Conservation (phyloP, 768 basidiomycete genomes). For the Lactarius sp. region DNA sequence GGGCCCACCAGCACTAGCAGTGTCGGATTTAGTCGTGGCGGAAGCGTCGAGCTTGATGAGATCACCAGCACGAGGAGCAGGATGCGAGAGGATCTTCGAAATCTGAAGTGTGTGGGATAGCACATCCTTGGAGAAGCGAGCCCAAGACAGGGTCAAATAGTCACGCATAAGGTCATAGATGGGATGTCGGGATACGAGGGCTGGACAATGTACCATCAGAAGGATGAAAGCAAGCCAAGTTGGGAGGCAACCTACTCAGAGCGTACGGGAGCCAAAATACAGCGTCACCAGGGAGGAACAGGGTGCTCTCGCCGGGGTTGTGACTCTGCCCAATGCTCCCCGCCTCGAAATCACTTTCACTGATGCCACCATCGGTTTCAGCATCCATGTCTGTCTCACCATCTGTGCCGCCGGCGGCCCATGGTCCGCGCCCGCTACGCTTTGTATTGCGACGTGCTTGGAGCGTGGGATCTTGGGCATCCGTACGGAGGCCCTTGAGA, state of each 20-base stretch:
- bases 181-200: slow-evolving; percentile 85
- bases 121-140: slow-evolving; percentile 89
- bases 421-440: slow-evolving; percentile 60
- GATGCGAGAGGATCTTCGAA: slow-evolving; percentile 81
- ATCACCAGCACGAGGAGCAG: slow-evolving; percentile 83
- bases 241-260: slow-evolving; percentile 53
- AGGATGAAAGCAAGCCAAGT: slow-evolving; percentile 12
- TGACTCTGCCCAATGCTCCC: slow-evolving; percentile 71
- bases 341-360: slow-evolving; percentile 83
- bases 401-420: slow-evolving; percentile 54
- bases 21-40: slow-evolving; percentile 46
- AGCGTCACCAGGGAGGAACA: slow-evolving; percentile 84
- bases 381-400: slow-evolving; percentile 68
- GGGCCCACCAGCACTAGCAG: slow-evolving; percentile 29
- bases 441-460: slow-evolving; percentile 55
- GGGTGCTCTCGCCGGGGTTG: slow-evolving; percentile 80
- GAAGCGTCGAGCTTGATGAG: slow-evolving; percentile 83
- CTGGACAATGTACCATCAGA: slow-evolving; percentile 29
- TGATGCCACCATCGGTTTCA: slow-evolving; percentile 67
- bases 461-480: slow-evolving; percentile 51
- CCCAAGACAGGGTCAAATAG: slow-evolving; percentile 93
- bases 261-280: slow-evolving; percentile 96
- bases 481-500: slow-evolving; percentile 54
- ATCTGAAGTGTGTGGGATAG: slow-evolving; percentile 89
- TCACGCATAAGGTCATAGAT: slow-evolving; percentile 95